Conservation (phyloP, 2,329 filamentous ascomycete species). For the Colletotrichum sp. region DNA sequence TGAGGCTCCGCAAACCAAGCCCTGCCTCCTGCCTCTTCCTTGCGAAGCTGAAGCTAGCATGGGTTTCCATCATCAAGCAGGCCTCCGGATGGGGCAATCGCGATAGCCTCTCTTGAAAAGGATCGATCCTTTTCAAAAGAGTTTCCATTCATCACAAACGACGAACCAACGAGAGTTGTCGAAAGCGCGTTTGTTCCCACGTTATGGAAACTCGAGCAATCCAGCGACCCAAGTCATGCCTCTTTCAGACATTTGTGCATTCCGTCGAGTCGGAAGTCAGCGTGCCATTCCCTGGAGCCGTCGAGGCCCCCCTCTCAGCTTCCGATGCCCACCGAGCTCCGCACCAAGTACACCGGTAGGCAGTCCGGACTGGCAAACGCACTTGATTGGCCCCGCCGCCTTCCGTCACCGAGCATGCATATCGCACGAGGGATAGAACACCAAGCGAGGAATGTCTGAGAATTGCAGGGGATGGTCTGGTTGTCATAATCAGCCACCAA, state of each 20-base stretch:
- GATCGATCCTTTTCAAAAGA: background rate
- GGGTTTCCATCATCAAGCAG: background rate
- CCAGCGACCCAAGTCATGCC: conserved; percentile 11
- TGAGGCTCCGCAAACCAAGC: background rate
- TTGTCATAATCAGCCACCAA: conserved; percentile 17
- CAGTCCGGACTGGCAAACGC: background rate
- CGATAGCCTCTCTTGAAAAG: background rate
- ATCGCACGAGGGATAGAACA: conserved; percentile 13
- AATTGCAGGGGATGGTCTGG: conserved; percentile 14
- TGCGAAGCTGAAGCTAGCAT: background rate
- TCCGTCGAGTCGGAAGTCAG: background rate
- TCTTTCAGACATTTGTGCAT: background rate
- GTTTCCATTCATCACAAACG: background rate
- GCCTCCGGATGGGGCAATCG: background rate
- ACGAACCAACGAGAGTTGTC: conserved; percentile 8
- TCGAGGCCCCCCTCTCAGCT: conserved; percentile 6
- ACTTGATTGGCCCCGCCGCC: background rate
- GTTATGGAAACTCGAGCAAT: conserved; percentile 8
- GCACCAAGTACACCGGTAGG: background rate
- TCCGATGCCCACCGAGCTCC: conserved; percentile 5
- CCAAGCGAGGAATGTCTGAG: conserved; percentile 19
- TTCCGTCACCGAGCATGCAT: conserved; percentile 4
- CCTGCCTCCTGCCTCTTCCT: background rate
- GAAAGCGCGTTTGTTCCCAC: conserved; percentile 6
- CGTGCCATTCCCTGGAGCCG: conserved; percentile 10